phyloP scores from a whole-genome alignment of 2,329 filamentous ascomycete species.

The Colletotrichum gigasporum region DNA sequence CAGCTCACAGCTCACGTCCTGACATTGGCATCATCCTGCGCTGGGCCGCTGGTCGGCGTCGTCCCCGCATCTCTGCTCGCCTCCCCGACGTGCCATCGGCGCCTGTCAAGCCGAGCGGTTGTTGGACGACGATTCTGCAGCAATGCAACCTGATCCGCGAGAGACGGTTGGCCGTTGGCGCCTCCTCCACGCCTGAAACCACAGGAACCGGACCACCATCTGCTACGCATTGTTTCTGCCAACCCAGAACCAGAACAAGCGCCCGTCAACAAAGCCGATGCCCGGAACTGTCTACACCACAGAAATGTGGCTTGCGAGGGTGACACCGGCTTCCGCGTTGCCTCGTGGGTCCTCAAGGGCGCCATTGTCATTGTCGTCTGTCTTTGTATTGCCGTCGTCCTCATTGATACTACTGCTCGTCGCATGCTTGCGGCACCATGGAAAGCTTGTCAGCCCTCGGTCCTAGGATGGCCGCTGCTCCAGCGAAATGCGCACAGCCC shows the following conservation, averaged over 20 bases:
- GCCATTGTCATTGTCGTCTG: background rate
- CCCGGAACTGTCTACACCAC: background rate
- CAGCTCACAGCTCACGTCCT: too few relatives aligned
- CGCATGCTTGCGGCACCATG: conserved; percentile 3
- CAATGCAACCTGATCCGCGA: background rate
- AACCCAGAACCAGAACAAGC: conserved; percentile 1
- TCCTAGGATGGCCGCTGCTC: conserved; percentile 15
- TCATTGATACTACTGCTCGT: background rate
- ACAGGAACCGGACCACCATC: conserved; percentile 2
- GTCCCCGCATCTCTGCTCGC: too few relatives aligned
- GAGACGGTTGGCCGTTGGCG: background rate
- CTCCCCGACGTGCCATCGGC: background rate
- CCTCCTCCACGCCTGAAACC: background rate
- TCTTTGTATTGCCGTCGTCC: background rate
- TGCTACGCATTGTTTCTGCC: background rate
- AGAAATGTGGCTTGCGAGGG: background rate
- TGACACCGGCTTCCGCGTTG: background rate
- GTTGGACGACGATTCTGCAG: background rate
- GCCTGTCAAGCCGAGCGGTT: background rate
- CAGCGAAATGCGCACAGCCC: conserved; percentile 1
- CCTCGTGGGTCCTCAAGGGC: background rate
- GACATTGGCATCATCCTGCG: too few relatives aligned
- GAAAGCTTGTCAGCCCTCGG: background rate
- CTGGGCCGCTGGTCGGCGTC: too few relatives aligned
- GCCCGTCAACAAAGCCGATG: background rate